Conservation (phyloP, 108 stramenopile species). For the Hondaea fermentalgiana region DNA sequence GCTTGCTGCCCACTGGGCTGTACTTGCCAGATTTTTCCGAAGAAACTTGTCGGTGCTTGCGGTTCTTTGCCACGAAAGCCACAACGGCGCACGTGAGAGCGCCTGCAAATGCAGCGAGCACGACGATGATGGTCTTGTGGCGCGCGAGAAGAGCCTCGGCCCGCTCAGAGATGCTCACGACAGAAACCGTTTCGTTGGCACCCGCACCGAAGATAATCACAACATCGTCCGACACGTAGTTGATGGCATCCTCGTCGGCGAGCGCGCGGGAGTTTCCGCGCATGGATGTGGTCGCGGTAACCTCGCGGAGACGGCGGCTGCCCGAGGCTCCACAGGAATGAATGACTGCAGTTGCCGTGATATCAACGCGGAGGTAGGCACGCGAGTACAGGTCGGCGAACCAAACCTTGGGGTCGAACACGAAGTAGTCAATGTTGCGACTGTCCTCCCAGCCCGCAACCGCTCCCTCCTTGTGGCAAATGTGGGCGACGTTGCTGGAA, state of each 20-base stretch:
- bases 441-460: background rate
- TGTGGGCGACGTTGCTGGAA: background rate
- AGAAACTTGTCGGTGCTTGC: no score
- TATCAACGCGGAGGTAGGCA: background rate
- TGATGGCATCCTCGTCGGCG: background rate
- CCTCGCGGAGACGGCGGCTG: background rate
- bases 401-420: background rate
- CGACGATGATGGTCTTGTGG: no score
- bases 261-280: background rate
- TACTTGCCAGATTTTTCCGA: no score
- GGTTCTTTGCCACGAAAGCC: no score
- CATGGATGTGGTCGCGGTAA: background rate
- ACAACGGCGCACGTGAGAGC: no score
- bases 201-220: background rate
- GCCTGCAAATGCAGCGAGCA: no score
- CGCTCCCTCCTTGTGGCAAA: background rate
- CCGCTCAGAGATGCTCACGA: no score
- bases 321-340: background rate
- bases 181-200: background rate
- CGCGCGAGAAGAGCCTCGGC: no score
- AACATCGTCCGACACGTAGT: background rate
- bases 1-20: no score
- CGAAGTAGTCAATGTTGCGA: background rate
- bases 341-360: background rate
- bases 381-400: background rate